Conservation (phyloP, 176 grass and related monocot genomes). For the Cocos nucifera region DNA sequence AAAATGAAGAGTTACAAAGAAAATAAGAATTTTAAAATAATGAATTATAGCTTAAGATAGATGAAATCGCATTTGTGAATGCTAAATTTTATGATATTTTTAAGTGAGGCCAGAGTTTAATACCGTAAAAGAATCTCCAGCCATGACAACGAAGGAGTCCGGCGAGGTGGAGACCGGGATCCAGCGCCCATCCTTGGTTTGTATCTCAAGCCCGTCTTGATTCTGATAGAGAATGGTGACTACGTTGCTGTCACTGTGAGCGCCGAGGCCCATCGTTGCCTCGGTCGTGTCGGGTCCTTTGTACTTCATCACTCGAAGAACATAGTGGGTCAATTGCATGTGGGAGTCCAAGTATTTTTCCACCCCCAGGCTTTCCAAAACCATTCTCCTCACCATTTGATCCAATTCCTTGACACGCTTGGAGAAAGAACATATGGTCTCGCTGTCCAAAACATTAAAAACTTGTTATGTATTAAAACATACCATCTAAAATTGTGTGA, state of each 20-base stretch:
- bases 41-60: too few relatives aligned
- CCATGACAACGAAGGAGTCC: slow-evolving; percentile 54
- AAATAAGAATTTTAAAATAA: too few relatives aligned
- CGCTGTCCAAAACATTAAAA: slow-evolving; percentile 2
- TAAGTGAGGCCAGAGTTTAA: too few relatives aligned
- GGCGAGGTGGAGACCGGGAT: slow-evolving; percentile 30
- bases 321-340: slow-evolving; percentile 19
- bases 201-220: slow-evolving; percentile 59
- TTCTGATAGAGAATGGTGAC: slow-evolving; percentile 62
- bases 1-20: too few relatives aligned
- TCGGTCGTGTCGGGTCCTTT: slow-evolving; percentile 24
- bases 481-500: not conserved
- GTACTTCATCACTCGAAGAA: slow-evolving; percentile 53
- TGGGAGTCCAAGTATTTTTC: slow-evolving; percentile 24
- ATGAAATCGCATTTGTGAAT: too few relatives aligned
- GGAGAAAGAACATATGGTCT: slow-evolving; percentile 10
- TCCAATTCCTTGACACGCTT: slow-evolving; percentile 24
- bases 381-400: slow-evolving; percentile 44
- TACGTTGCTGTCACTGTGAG: slow-evolving; percentile 45
- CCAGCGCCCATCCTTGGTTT: slow-evolving; percentile 48
- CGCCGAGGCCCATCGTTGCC: slow-evolving; percentile 17
- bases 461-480: too few relatives aligned
- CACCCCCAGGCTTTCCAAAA: slow-evolving; percentile 50
- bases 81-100: too few relatives aligned
- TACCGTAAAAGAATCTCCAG: slow-evolving; percentile 60